phyloP scores from a whole-genome alignment of 2,329 filamentous ascomycete genomes.

The Drechslerella coelobrocha region DNA sequence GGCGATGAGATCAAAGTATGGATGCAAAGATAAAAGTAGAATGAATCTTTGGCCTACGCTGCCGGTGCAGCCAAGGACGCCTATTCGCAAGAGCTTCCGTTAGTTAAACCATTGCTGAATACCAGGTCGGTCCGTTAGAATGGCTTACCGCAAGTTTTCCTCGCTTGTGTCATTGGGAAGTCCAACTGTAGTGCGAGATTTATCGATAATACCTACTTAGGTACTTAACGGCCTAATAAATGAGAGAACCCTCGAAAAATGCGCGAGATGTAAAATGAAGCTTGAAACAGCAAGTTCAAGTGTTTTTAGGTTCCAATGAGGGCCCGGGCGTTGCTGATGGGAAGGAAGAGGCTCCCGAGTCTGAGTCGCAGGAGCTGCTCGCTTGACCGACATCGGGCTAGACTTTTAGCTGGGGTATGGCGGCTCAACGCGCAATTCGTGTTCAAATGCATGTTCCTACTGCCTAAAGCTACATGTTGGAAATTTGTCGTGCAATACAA shows the following conservation, averaged over 20 bases:
- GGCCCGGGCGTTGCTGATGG: slow-evolving; percentile 1
- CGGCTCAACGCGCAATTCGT: slow-evolving; percentile 12
- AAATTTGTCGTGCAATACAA: neutral
- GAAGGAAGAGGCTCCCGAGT: slow-evolving; percentile 16
- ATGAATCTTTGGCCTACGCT: slow-evolving; percentile 96
- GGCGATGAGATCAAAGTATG: slow-evolving; percentile 82
- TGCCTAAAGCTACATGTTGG: neutral
- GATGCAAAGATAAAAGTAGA: slow-evolving; percentile 85
- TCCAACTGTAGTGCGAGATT: neutral
- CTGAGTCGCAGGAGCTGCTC: slow-evolving; percentile 8
- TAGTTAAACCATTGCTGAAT: neutral
- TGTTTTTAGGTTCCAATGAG: slow-evolving; percentile 32
- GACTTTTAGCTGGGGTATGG: slow-evolving; percentile 16
- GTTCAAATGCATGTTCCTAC: neutral
- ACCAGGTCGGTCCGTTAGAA: neutral
- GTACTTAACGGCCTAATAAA: neutral
- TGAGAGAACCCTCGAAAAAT: neutral
- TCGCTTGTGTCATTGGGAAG: slow-evolving; percentile 24
- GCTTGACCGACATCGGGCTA: slow-evolving; percentile 44
- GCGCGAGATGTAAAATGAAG: neutral
- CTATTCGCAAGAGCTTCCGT: slow-evolving; percentile 57
- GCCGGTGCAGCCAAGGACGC: slow-evolving; percentile 88
- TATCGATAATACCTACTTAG: too few relatives aligned
- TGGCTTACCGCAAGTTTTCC: slow-evolving; percentile 45
- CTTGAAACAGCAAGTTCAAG: slow-evolving; percentile 1